phyloP scores from a whole-genome alignment of 139 green algal species.

The Tetratostichococcus sp. region DNA sequence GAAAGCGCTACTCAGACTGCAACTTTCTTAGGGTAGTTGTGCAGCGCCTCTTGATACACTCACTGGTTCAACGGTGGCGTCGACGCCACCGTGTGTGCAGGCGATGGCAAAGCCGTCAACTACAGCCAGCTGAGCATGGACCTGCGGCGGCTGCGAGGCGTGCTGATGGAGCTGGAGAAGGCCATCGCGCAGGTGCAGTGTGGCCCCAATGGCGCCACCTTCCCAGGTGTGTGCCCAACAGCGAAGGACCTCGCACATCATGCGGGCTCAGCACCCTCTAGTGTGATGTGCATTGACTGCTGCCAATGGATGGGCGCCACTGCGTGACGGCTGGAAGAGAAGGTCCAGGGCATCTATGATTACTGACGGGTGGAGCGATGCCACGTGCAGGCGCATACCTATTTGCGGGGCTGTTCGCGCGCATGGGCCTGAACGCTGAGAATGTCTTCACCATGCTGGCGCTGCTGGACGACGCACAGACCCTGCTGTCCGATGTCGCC shows the following conservation, averaged over 20 bases:
- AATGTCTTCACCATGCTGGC: slow-evolving; percentile 14
- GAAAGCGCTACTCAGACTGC: too few relatives aligned
- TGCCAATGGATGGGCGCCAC: too few relatives aligned
- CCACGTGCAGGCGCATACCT: neutral
- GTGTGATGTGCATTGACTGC: too few relatives aligned
- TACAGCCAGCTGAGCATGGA: slow-evolving; percentile 12
- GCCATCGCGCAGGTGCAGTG: slow-evolving; percentile 23
- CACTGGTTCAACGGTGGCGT: too few relatives aligned
- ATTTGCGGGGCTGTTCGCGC: slow-evolving; percentile 27
- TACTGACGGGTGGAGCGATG: too few relatives aligned
- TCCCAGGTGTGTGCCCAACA: slow-evolving; percentile 36
- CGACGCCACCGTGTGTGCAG: neutral
- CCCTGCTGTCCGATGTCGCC: slow-evolving; percentile 28
- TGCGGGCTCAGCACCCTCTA: too few relatives aligned
- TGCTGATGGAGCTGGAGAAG: slow-evolving; percentile 39
- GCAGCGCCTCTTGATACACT: too few relatives aligned
- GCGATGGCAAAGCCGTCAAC: neutral
- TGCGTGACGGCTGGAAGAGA: too few relatives aligned
- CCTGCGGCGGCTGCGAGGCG: slow-evolving; percentile 16
- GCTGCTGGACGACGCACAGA: slow-evolving; percentile 27
- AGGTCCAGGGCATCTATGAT: too few relatives aligned
- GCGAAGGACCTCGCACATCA: too few relatives aligned
- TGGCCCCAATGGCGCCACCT: slow-evolving; percentile 29
- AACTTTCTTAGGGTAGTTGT: too few relatives aligned
- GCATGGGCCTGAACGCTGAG: slow-evolving; percentile 22